A percentile compares a stretch with the other conserved stretches of the same genome.
Conservation (phyloP, 2,329 filamentous ascomycete species). For the Sphaerulina vaccinii region DNA sequence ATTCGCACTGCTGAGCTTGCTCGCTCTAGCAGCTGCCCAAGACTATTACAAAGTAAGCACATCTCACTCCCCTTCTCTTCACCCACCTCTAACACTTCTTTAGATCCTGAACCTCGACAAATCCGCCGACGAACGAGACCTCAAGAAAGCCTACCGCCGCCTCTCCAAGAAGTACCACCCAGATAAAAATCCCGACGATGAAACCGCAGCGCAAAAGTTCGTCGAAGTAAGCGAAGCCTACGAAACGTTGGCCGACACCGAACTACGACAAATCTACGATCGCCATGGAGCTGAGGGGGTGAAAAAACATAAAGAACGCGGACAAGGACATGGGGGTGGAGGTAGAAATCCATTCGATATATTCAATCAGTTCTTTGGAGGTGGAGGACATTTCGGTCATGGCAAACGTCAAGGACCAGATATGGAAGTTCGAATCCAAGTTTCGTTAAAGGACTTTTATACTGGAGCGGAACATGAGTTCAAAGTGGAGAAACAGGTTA, state of each 20-base stretch:
- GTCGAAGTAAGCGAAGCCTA: constrained; percentile 94
- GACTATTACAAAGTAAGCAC: constrained; percentile 75
- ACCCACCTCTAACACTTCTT: constrained; percentile 34
- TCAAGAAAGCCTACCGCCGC: constrained; percentile 89
- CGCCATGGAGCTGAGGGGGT: constrained; percentile 89
- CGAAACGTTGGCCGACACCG: constrained; percentile 78
- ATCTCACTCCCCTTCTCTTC: background rate
- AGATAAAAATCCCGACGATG: constrained; percentile 90
- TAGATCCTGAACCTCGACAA: constrained; percentile 79
- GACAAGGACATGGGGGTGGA: constrained; percentile 55
- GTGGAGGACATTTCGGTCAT: constrained; percentile 70
- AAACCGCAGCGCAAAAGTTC: constrained; percentile 82
- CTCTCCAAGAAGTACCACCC: constrained; percentile 96
- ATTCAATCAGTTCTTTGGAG: constrained; percentile 95
- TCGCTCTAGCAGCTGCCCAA: constrained; percentile 52
- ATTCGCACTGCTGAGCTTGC: constrained; percentile 44
- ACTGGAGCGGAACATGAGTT: constrained; percentile 84
- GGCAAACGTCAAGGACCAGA: constrained; percentile 80
- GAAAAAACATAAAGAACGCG: constrained; percentile 74
- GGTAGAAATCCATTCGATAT: constrained; percentile 90
- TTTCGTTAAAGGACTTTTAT: constrained; percentile 89
- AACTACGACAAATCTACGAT: constrained; percentile 87
- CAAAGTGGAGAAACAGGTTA: constrained; percentile 87
- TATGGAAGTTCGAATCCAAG: constrained; percentile 78
- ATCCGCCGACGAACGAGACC: constrained; percentile 77